A percentile compares a stretch with the other conserved stretches of the same genome.
Evolutionary conservation across 1,284 basidiomycete genomes (phyloP).

Genomic region (Cryptococcus sp.): DNA sequence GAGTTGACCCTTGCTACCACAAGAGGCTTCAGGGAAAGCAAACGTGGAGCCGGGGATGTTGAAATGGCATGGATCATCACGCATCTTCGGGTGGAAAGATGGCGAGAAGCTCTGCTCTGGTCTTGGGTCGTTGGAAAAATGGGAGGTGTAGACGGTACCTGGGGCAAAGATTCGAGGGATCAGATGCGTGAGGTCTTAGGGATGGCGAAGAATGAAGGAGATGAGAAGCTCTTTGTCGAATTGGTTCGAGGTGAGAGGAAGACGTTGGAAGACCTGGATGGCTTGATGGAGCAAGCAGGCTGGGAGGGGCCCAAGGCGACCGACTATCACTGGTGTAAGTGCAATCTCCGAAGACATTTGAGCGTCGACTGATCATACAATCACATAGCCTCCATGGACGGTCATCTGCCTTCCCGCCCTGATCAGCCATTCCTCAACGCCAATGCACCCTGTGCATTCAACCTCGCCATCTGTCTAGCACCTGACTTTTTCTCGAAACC

Average conservation of each 20-base stretch:
- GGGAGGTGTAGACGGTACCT: constrained; percentile 34
- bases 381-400: constrained; percentile 35
- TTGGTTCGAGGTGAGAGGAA: constrained; percentile 12
- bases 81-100: constrained; percentile 43
- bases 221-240: constrained; percentile 6
- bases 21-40: constrained; percentile 39
- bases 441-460: constrained; percentile 26
- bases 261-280: constrained; percentile 31
- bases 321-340: constrained; percentile 33
- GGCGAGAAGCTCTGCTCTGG: constrained; percentile 48
- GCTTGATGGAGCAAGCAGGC: constrained; percentile 20
- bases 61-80: constrained; percentile 43
- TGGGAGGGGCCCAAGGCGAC: constrained; percentile 33
- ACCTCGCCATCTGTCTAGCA: constrained; percentile 37
- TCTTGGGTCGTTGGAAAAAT: constrained; percentile 39
- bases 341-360: not conserved
- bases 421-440: constrained; percentile 11
- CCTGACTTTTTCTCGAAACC: constrained; percentile 27
- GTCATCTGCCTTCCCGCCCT: constrained; percentile 24
- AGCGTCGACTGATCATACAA: too few species aligned
- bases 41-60: constrained; percentile 37
- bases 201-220: constrained; percentile 12
- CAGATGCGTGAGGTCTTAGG: constrained; percentile 29
- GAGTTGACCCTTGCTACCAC: constrained; percentile 31
- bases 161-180: constrained; percentile 27